Conservation (phyloP, 495 filamentous ascomycete genomes). For the Penicillium daleae region DNA sequence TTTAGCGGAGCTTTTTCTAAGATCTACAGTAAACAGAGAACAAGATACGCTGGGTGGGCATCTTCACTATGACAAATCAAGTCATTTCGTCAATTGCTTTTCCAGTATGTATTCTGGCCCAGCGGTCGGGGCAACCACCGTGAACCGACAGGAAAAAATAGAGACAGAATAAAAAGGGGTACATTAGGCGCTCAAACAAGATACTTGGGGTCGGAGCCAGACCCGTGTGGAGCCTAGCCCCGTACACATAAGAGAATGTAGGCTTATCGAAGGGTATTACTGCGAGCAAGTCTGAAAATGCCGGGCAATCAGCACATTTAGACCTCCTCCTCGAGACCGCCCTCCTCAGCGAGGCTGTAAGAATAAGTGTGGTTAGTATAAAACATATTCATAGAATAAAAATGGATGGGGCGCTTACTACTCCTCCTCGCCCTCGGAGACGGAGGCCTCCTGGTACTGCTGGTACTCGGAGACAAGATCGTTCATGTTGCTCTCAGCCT, state of each 20-base stretch:
- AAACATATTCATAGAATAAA: not conserved
- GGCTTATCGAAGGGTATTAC: conserved; percentile 51
- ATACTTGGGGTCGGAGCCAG: conserved; percentile 34
- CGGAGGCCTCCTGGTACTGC: conserved; percentile 98
- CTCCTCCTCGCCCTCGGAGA: conserved; percentile 74
- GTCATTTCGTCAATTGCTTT: conserved; percentile 38
- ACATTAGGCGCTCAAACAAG: conserved; percentile 54
- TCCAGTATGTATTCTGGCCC: conserved; percentile 47
- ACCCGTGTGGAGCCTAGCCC: conserved; percentile 27
- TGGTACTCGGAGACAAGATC: conserved; percentile 99
- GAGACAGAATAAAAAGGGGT: conserved; percentile 42
- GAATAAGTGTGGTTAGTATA: not conserved
- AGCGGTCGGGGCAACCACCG: conserved; percentile 30
- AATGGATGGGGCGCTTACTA: conserved; percentile 41
- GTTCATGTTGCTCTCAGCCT: conserved; percentile 99
- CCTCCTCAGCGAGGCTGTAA: conserved; percentile 42
- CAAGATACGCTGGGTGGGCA: not conserved
- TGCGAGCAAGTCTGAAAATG: conserved; percentile 42
- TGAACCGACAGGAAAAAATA: conserved; percentile 41
- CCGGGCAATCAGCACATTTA: conserved; percentile 34
- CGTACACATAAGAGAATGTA: conserved; percentile 40
- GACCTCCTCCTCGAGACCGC: conserved; percentile 45
- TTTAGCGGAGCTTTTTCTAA: not conserved
- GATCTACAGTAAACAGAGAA: conserved; percentile 1
- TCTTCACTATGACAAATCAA: not conserved